Percentiles rank a stretch among this genome's conserved stretches.
Evolutionary conservation across 116 monocot genomes (phyloP).

Genomic region (Dioscorea cayenensis): DNA sequence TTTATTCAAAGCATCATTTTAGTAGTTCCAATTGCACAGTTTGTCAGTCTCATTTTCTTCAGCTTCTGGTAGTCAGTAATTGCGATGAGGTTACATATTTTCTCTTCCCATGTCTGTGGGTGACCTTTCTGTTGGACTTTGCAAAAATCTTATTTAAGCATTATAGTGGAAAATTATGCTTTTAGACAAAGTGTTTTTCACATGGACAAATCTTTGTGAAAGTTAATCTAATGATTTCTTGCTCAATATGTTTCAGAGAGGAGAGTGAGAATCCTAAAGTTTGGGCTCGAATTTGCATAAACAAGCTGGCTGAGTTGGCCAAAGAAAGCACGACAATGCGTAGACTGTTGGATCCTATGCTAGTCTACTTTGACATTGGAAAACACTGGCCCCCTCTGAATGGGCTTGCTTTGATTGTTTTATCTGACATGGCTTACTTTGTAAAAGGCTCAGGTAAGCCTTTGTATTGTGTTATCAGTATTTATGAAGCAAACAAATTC

Average conservation of each 20-base stretch:
- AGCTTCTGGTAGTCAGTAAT: no score
- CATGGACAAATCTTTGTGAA: no score
- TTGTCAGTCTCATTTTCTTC: no score
- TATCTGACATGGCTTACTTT: conserved; percentile 57
- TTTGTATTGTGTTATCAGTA: no score
- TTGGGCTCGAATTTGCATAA: conserved; percentile 83
- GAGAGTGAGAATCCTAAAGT: conserved; percentile 63
- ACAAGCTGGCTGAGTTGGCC: conserved; percentile 80
- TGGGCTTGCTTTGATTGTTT: conserved; percentile 71
- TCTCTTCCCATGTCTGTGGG: no score
- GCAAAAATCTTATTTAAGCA: no score
- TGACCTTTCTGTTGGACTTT: no score
- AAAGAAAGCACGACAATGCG: conserved; percentile 88
- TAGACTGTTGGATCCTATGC: conserved; percentile 72
- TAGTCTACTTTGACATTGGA: conserved; percentile 62
- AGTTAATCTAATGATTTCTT: background rate
- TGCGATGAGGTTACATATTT: no score
- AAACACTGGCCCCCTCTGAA: conserved; percentile 57
- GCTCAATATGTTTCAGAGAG: conserved; percentile 43
- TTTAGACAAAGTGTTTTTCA: no score
- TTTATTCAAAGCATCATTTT: background rate
- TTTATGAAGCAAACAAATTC: no score
- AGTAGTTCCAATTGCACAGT: no score
- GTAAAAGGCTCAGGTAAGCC: conserved; percentile 62
- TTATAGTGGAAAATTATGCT: no score